Base-by-base conservation (phyloP, 1,284 basidiomycete genomes). In the Rhodotorula sp. region DNA sequence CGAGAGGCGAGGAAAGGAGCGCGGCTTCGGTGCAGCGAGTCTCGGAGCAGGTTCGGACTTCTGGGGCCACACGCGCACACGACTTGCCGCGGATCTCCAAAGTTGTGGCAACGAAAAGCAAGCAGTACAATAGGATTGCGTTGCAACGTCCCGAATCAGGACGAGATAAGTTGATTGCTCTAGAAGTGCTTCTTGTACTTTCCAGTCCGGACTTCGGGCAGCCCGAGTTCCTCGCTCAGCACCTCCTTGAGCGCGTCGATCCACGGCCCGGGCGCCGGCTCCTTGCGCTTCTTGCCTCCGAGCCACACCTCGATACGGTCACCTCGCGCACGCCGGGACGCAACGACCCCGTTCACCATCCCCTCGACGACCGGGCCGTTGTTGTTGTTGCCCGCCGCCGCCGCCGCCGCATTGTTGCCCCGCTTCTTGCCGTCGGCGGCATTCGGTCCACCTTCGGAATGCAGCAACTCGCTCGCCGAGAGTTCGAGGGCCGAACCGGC, bases 261-360 rank as follows among this genome's bases (percentile, higher is more conserved):
- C 75, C 75, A 76, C 39, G 70, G 73, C 21, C 16, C 23, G 18
- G 72, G 70, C 3, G 72, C 64, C 8, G 68, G 66, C 54, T 67
- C 62, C 68, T 60, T 58, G 61, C 68, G 64, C n/a, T 59, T 51
- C 58, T 52, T 64, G 34, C 75, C 75, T 3, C 73, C 73, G 47
- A 76, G 46, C 75, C 75, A 76, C 21, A 76, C 39, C 52, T 76
- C 75, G 51, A 76, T 75, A n/a, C 75, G 68, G 66, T 76, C 75
- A 18, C 75, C 75, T 4, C 75, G 48, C 15, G 73, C 73, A 46
- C 75, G 68, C 31, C 75, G 64, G 39, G 54, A 60, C 6, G 75
- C 75, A 15, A 76, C 75, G 47, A 70, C 73, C 2, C 75, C 75
- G 39, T 67, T 72, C 60, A 76, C 69, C 34, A 69, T 58, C 0